Evolutionary conservation across 2,329 filamentous ascomycete species (phyloP).

Genomic region (Pseudogymnoascus sp.): DNA sequence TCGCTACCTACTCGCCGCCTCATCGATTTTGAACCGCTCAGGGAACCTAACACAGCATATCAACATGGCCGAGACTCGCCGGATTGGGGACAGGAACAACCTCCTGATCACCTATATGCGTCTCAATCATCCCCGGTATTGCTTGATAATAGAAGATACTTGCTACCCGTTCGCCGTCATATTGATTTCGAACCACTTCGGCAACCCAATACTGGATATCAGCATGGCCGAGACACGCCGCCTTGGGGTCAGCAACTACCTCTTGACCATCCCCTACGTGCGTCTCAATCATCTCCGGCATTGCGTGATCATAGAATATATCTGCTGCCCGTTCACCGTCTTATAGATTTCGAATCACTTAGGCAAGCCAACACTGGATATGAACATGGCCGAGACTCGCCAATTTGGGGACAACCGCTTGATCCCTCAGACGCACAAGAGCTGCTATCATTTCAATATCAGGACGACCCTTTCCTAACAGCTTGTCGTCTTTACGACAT

Average conservation of each 20-base stretch:
- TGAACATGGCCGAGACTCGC: background rate
- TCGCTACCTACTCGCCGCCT: background rate
- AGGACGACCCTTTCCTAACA: background rate
- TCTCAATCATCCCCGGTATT: background rate
- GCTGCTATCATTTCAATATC: background rate
- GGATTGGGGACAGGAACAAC: background rate
- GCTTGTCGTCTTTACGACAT: background rate
- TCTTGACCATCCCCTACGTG: too few species aligned
- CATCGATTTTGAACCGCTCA: background rate
- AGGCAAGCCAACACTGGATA: background rate
- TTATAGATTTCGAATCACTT: background rate
- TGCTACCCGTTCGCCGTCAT: background rate
- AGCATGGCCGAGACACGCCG: background rate
- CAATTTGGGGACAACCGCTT: background rate
- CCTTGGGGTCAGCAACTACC: background rate
- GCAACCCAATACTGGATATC: background rate
- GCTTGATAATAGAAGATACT: background rate
- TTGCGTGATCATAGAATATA: background rate
- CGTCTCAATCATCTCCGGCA: background rate
- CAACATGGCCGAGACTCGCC: background rate
- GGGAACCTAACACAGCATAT: background rate
- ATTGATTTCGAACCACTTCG: background rate
- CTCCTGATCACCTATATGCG: too few species aligned
- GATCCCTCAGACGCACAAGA: too few species aligned
- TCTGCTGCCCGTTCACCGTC: background rate